Conservation (phyloP, 306 rosid species). For the Sechiopsis laciniata region DNA sequence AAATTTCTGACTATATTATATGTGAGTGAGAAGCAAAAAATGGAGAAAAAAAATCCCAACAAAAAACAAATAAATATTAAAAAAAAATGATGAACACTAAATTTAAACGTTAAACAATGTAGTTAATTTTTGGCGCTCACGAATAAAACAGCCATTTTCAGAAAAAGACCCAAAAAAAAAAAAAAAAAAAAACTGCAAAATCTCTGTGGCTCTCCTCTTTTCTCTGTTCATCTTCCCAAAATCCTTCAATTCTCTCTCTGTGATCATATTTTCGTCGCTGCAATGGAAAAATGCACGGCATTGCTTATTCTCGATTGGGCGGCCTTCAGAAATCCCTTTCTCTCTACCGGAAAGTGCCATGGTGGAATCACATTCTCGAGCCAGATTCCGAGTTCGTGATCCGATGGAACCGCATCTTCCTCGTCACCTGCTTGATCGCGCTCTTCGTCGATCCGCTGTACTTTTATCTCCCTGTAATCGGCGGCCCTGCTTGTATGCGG, state of each 20-base stretch:
- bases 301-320: constrained; percentile 32
- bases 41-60: no score
- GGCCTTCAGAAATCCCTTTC: constrained; percentile 36
- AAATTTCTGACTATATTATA: no score
- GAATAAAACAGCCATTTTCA: not conserved
- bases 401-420: constrained; percentile 57
- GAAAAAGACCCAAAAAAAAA: not conserved
- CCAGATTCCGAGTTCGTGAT: constrained; percentile 53
- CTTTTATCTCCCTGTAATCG: constrained; percentile 59
- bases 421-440: constrained; percentile 48
- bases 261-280: not conserved
- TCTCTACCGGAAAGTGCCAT: constrained; percentile 45
- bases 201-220: not conserved
- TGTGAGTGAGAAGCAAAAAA: no score
- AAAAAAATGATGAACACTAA: no score
- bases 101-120: not conserved
- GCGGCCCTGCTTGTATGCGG: constrained; percentile 49
- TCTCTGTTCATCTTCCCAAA: not conserved
- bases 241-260: constrained; percentile 11
- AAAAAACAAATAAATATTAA: no score
- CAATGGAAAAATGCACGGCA: constrained; percentile 27
- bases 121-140: constrained; percentile 6
- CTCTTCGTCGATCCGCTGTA: constrained; percentile 79
- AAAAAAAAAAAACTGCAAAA: not conserved
- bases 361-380: constrained; percentile 66